Percentiles rank a stretch among this genome's conserved stretches.
Conservation (phyloP, 1,284 basidiomycete species). For the Cutaneotrichosporon sp. region DNA sequence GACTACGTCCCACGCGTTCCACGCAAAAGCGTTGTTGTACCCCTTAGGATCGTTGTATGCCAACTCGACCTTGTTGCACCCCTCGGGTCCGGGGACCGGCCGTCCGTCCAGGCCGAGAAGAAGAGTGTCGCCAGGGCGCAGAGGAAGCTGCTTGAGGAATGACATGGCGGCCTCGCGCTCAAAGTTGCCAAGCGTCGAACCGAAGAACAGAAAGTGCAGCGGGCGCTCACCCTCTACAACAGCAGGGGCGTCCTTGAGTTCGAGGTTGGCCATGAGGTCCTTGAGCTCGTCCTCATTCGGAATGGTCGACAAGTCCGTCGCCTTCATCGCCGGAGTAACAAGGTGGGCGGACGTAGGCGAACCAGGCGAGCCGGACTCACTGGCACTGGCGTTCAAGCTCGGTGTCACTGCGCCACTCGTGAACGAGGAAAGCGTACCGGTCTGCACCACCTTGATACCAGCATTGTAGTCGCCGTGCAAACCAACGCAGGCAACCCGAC, state of each 20-base stretch:
- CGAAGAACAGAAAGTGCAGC: constrained; percentile 86
- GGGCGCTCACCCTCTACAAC: constrained; percentile 50
- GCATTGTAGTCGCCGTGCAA: constrained; percentile 88
- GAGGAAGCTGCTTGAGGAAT: constrained; percentile 76
- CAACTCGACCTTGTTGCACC: constrained; percentile 54
- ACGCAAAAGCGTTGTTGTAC: constrained; percentile 77
- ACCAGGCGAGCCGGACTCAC: constrained; percentile 6
- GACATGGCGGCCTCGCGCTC: constrained; percentile 66
- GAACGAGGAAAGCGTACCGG: constrained; percentile 51
- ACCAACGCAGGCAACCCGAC: constrained; percentile 73
- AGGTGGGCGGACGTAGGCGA: constrained; percentile 25
- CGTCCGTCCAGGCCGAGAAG: constrained; percentile 77
- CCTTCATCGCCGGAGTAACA: constrained; percentile 29
- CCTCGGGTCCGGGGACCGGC: constrained; percentile 42
- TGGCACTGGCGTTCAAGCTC: not conserved
- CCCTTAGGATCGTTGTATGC: constrained; percentile 80
- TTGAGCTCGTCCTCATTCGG: constrained; percentile 19
- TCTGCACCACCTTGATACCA: constrained; percentile 60
- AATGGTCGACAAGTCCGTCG: constrained; percentile 26
- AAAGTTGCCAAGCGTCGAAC: constrained; percentile 93
- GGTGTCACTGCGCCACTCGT: constrained; percentile 4
- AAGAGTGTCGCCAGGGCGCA: constrained; percentile 62
- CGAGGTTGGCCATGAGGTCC: not conserved
- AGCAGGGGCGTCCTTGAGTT: not conserved
- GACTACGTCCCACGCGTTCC: constrained; percentile 75